A percentile compares a stretch with the other conserved stretches of the same genome.
Evolutionary conservation across 2,329 filamentous ascomycete species (phyloP).

Genomic region (Saccharata proteae): DNA sequence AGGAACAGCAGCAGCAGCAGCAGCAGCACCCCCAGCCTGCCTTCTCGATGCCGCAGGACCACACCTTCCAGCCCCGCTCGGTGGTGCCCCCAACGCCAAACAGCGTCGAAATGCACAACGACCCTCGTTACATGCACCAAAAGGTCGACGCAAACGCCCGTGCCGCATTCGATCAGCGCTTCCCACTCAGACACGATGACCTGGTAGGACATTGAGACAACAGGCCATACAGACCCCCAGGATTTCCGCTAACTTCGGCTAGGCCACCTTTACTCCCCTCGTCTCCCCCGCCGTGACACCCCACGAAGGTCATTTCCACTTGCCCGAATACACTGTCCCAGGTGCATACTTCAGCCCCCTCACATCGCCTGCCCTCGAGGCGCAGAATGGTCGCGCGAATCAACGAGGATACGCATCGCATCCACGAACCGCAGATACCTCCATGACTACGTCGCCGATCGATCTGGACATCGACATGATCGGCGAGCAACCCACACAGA

Average conservation of each 20-base stretch:
- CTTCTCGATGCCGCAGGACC: slow-evolving; percentile 10
- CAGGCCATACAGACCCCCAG: too few species aligned
- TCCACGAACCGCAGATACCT: slow-evolving; percentile 26
- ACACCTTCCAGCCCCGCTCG: slow-evolving; percentile 12
- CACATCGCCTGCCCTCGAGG: slow-evolving; percentile 67
- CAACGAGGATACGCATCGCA: slow-evolving; percentile 8
- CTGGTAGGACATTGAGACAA: slow-evolving; percentile 37
- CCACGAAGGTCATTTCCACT: slow-evolving; percentile 54
- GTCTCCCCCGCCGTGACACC: slow-evolving; percentile 78
- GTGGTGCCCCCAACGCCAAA: slow-evolving; percentile 64
- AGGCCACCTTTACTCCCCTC: slow-evolving; percentile 69
- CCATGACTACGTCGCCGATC: slow-evolving; percentile 37
- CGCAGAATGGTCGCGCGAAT: slow-evolving; percentile 45
- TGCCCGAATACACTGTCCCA: slow-evolving; percentile 49
- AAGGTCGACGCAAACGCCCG: slow-evolving; percentile 44
- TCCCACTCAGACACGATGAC: slow-evolving; percentile 56
- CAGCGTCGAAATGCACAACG: slow-evolving; percentile 61
- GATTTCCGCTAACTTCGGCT: slow-evolving; percentile 6
- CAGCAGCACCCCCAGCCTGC: slow-evolving; percentile 4
- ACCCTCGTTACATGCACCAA: slow-evolving; percentile 46
- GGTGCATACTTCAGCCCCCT: slow-evolving; percentile 72
- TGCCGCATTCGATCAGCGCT: slow-evolving; percentile 52
- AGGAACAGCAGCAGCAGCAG: slow-evolving; percentile 5
- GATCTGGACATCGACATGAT: slow-evolving; percentile 34
- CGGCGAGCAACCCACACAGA: slow-evolving; percentile 21